Base-by-base conservation (phyloP, 2,329 filamentous ascomycete species). In the Colletotrichum kahawae region DNA sequence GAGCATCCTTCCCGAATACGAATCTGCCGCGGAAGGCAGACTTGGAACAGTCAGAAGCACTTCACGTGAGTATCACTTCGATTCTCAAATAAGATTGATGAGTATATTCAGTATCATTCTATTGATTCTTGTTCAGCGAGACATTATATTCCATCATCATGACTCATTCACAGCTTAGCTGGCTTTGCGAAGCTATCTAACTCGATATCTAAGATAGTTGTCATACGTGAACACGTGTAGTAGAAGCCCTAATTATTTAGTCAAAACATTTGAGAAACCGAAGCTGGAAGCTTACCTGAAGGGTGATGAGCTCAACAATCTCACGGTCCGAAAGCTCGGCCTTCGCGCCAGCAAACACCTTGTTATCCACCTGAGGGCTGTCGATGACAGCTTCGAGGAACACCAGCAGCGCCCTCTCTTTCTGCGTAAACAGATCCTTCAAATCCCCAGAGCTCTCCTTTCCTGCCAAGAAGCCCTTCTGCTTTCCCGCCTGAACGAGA, bases 191-290 rank as follows among this genome's bases (percentile, higher is more conserved):
- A 60, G 31, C 29, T 33, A 3, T 60, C 57, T 6, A 34, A 14
- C 2, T 34, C 57, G 12, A 60, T 14, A 16, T 60, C n/a, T 9
- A 60, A 21, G 34, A 60, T 31, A 21, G 57, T 60, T 27, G 57
- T 34, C 29, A 60, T n/a, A 8, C 57, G 57, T n/a, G 29, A 60
- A 1, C 2, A 60, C 4, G 57, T 34, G 0, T 5, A 60, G 4
- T 60, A 60, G 57, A 60, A 60, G 27, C 57, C 57, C 57, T 60
- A 10, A 60, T 34, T 3, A 5, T 5, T 60, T 7, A 24, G 57
- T 21, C 18, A 1, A 0, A 21, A 27, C 2, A 14, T 13, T 3
- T 8, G 6, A 59, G 1, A 10, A 6, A 31, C 4, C 0, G 24
- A 29, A 3, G 1, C 0, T 18, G 9, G 18, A 34, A 60, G 3